phyloP scores from a whole-genome alignment of 345 rosid genomes.

The Eucalyptus sp. region DNA sequence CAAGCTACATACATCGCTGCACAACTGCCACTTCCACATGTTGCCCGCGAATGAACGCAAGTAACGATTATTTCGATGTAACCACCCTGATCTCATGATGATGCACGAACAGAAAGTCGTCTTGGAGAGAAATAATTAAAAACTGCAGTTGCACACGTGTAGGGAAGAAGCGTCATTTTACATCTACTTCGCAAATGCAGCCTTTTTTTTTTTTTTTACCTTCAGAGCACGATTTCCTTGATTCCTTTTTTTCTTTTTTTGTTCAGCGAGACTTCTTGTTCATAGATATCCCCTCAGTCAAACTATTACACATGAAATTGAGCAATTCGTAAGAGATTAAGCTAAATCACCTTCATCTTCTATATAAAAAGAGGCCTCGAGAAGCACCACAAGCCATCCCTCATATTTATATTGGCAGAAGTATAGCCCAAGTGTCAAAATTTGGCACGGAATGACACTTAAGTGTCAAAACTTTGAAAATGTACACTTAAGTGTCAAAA shows the following conservation, averaged over 20 bases:
- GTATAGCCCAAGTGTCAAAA: too few species aligned
- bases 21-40: not conserved
- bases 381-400: too few species aligned
- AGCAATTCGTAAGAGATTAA: not conserved
- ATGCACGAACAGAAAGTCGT: not conserved
- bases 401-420: not conserved
- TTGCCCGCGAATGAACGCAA: not conserved
- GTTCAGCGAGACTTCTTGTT: not conserved
- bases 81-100: not conserved
- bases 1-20: not conserved
- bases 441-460: too few species aligned
- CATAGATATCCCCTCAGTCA: not conserved
- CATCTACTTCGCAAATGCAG: not conserved
- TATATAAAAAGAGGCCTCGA: not conserved
- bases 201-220: fast-evolving
- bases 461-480: too few species aligned
- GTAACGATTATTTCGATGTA: not conserved
- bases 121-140: too few species aligned
- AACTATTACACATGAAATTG: not conserved
- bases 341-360: not conserved
- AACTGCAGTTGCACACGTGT: not conserved
- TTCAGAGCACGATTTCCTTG: not conserved
- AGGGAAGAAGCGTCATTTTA: not conserved
- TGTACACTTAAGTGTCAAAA: too few species aligned
- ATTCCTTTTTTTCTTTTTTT: too few species aligned